Percentiles rank a stretch among this genome's conserved stretches.
phyloP scores from a whole-genome alignment of 345 rosid genomes.

The Eucalyptus curtisii region DNA sequence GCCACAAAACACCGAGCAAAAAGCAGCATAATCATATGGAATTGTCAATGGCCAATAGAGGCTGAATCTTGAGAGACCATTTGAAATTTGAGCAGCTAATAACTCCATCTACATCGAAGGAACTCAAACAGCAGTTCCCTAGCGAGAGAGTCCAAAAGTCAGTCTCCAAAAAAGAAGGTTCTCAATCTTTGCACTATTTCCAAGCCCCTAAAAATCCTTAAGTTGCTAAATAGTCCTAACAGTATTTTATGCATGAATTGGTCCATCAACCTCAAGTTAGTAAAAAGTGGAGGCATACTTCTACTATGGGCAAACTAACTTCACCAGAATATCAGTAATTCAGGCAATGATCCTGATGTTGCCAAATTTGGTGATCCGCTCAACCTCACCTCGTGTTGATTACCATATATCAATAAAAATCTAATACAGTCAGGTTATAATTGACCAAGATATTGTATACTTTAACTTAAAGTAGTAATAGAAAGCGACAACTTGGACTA shows the following conservation, averaged over 20 bases:
- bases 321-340: neutral
- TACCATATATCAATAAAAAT: neutral
- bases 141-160: neutral
- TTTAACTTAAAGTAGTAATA: neutral
- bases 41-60: neutral
- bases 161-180: neutral
- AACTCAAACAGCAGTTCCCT: neutral
- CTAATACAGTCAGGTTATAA: neutral
- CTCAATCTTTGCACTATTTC: neutral
- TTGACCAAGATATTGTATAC: neutral
- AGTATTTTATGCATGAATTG: neutral
- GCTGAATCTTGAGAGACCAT: neutral
- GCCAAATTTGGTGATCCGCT: neutral
- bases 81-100: neutral
- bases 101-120: neutral
- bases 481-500: neutral
- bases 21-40: neutral
- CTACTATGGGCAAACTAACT: neutral
- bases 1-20: neutral
- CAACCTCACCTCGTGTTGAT: neutral
- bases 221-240: neutral
- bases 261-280: neutral
- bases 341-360: neutral
- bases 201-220: neutral
- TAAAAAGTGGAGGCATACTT: neutral